Evolutionary conservation across 805 yeast species (phyloP), one percentile per base, ranked within the genome.

Genomic region (Metschnikowia reukaufii): DNA sequence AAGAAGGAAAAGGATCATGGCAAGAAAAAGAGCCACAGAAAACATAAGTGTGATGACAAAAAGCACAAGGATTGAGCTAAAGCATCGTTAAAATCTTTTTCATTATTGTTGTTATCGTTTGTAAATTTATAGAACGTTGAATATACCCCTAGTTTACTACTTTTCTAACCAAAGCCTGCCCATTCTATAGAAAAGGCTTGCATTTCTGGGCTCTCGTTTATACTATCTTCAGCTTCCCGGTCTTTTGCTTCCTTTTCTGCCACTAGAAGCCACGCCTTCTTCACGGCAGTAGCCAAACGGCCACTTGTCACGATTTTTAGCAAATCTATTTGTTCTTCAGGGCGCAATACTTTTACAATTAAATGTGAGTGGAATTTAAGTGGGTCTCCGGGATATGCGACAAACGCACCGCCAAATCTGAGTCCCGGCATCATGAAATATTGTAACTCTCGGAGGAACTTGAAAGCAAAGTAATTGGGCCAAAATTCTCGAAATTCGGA

Each of bases 321-420:
- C 33, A 89, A 58, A 2, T 78, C 78, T 19, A 86, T 74, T 9
- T 19, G 25, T 15, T 47, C 67, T 16, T 72, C 70, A 20, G 64
- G 67, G 0, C 82, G 72, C 20, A 51, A 35, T 17, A 47, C 51
- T 39, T 79, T 78, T 2, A 88, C 86, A 4, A 88, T 83, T 52
- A 83, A 73, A 64, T 92, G 97, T 2, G 97, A 86, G 66, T 92
- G 99, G 59, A 81, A 94, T 39, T 94, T 66, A 44, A 92, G 69
- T 6, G 98, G 96, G 62, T 92, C 99, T 1, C 97, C 98, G 0
- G 97, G 98, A 54, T 92, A 92, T 1, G 91, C 90, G 47, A 94
- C 79, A 58, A 81, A 90, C 45, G 82, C 82, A 4, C 96, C 95
- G 2, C 99, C 99, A 64, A 91, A 92, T 48, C 96, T 76, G 27